Evolutionary conservation across 2,329 filamentous ascomycete genomes (phyloP), one percentile per base, ranked within the genome.

Genomic region (Raffaelea ambrosiae): DNA sequence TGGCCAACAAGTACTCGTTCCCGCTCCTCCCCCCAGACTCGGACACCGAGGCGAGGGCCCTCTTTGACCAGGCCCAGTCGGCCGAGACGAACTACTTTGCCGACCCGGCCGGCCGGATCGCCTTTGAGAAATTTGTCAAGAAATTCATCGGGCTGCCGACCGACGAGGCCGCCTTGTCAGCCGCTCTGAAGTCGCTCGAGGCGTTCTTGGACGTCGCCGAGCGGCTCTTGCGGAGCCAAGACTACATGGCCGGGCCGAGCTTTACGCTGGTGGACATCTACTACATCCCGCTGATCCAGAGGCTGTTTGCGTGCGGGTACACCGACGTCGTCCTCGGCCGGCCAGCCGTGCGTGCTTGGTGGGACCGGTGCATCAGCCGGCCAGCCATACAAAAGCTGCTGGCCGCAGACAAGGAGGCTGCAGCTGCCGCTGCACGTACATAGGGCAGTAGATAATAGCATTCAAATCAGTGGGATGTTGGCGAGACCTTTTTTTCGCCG

Each of bases 191-290:
- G 51, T 63, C 60, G 39, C 51, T 73, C 36, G 63, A 67, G 58
- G 43, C 45, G 43, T 72, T 68, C 55, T 69, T 73, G 50, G 68
- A 72, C 51, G 58, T 70, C 21, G 64, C 62, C 43, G 69, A 71
- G 54, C 48, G 56, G 41, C 55, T 66, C 26, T 58, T 72, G 49
- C 59, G 63, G n/a, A 23, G 64, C 3, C 62, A 57, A 29, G 58
- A 65, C 16, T 72, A 69, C 56, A 70, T 72, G 68, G 68, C 68
- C 40, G 70, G 70, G 46, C 56, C 64, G 4, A 49, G 62, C 11
- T 73, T 71, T 52, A 67, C 64, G 29, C 63, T 73, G 13, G 57
- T 59, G 36, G 70, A 74, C 57, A 69, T 74, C 53, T 68, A 67
- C 59, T 73, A 74, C 52, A 67, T 73, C 55, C 69, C 69, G 5